These are phyloP conservation scores for Boletus patriciae DNA, from an alignment of 768 basidiomycete species.

Conservation along the genomic window DNA sequence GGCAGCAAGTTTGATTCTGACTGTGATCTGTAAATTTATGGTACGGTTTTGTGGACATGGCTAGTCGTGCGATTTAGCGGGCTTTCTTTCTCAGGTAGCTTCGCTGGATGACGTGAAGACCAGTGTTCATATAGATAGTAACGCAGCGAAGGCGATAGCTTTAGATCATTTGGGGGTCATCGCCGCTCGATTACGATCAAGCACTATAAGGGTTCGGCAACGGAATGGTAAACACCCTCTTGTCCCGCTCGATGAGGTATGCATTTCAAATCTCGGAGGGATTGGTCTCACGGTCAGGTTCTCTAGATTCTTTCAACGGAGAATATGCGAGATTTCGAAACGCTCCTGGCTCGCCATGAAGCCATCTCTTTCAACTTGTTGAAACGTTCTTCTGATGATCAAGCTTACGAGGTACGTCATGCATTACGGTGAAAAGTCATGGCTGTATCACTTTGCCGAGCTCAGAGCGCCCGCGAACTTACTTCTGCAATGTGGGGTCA, in stretches of 20 bases:
- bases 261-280: background rate
- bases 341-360: constrained; percentile 59
- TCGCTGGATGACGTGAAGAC: constrained; percentile 83
- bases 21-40: constrained; percentile 83
- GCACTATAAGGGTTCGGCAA: constrained; percentile 41
- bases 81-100: constrained; percentile 52
- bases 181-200: constrained; percentile 74
- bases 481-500: constrained; percentile 78
- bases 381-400: constrained; percentile 74
- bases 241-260: constrained; percentile 72
- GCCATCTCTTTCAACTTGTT: constrained; percentile 66
- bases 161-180: constrained; percentile 95
- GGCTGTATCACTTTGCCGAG: constrained; percentile 1
- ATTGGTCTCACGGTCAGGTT: background rate
- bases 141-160: constrained; percentile 85
- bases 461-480: constrained; percentile 78
- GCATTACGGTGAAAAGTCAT: background rate
- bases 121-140: constrained; percentile 62
- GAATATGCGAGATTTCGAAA: constrained; percentile 54
- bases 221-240: constrained; percentile 40
- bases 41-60: constrained; percentile 40
- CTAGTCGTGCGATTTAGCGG: background rate
- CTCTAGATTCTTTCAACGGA: constrained; percentile 53
- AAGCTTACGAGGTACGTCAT: constrained; percentile 70
- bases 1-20: constrained; percentile 78